phyloP scores from a whole-genome alignment of 306 rosid species.

The Trifolium dubium region DNA sequence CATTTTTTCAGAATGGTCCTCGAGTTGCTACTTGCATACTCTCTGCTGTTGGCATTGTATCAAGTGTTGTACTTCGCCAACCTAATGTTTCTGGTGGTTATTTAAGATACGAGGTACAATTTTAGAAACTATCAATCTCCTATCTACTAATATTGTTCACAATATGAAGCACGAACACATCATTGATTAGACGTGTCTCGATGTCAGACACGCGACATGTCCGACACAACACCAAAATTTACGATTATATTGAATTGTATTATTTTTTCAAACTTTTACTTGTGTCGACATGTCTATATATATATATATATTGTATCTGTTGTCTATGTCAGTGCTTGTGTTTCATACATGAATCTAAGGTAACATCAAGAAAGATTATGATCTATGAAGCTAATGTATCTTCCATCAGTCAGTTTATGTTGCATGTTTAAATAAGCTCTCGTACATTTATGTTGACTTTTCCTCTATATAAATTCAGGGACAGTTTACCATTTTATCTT shows the following conservation, averaged over 20 bases:
- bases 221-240: too few relatives aligned
- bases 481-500: slow-evolving; percentile 52
- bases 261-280: too few relatives aligned
- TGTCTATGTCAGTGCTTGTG: too few relatives aligned
- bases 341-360: too few relatives aligned
- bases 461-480: slow-evolving; percentile 48
- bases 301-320: too few relatives aligned
- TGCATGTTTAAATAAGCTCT: background rate
- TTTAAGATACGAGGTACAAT: slow-evolving; percentile 55
- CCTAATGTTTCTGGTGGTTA: slow-evolving; percentile 1
- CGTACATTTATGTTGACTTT: background rate
- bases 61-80: slow-evolving; percentile 43
- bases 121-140: slow-evolving; percentile 25
- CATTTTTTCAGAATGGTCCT: slow-evolving; percentile 25
- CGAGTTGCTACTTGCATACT: slow-evolving; percentile 49
- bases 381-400: too few relatives aligned
- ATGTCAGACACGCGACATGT: too few relatives aligned
- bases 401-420: too few relatives aligned
- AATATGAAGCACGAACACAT: background rate
- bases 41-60: slow-evolving; percentile 56
- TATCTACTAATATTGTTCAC: slow-evolving; percentile 8
- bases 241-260: too few relatives aligned
- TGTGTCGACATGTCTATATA: too few relatives aligned
- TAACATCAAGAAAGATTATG: too few relatives aligned
- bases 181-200: too few relatives aligned